phyloP scores from a whole-genome alignment of 352 stramenopile genomes.

The Phytophthora citrophthora region DNA sequence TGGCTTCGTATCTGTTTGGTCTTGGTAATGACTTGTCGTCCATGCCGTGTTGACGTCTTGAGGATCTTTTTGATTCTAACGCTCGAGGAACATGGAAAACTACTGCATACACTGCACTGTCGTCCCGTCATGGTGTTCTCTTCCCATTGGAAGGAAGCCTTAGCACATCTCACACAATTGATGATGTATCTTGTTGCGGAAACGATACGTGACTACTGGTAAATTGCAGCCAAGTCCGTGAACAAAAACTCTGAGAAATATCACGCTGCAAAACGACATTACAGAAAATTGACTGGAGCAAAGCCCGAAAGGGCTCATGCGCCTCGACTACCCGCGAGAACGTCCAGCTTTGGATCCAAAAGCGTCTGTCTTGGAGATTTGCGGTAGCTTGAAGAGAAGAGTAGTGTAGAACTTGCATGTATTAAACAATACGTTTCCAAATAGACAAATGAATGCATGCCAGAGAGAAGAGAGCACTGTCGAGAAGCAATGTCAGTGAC shows the following conservation, averaged over 20 bases:
- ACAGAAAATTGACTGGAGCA: conserved; percentile 11
- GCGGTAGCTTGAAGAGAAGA: neutral
- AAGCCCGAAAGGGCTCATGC: conserved; percentile 12
- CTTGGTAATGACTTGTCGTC: neutral
- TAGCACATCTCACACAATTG: conserved; percentile 3
- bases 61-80: neutral
- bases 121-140: neutral
- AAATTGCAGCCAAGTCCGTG: neutral
- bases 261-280: conserved; percentile 10
- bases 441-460: too few relatives aligned
- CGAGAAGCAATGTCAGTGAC: too few relatives aligned
- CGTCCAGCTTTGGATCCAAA: too few relatives aligned
- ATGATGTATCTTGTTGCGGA: too few relatives aligned
- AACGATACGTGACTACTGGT: too few relatives aligned
- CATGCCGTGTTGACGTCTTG: too few relatives aligned
- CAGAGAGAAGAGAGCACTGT: too few relatives aligned
- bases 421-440: too few relatives aligned
- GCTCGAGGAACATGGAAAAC: neutral
- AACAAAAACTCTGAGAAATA: conserved; percentile 6
- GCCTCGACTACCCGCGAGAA: conserved; percentile 1
- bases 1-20: neutral
- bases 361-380: neutral
- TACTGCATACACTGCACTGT: neutral
- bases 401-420: too few relatives aligned
- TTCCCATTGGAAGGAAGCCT: conserved; percentile 6